A percentile compares a stretch with the other conserved stretches of the same genome.
Evolutionary conservation across 2,329 filamentous ascomycete species (phyloP).

Genomic region (Fusarium heterosporum): DNA sequence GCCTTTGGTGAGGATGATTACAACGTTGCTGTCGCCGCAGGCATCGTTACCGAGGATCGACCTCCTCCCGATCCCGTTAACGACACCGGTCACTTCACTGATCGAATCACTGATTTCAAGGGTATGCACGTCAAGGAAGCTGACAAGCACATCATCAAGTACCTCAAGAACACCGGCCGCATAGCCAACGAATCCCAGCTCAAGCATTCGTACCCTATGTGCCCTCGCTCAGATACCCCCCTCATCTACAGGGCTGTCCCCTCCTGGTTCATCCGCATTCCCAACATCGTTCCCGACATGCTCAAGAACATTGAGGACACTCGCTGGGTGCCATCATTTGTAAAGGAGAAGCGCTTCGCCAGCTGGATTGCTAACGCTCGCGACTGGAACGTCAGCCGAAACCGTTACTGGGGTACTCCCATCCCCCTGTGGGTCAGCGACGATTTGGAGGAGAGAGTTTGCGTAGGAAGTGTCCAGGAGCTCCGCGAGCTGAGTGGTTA

Average conservation of each 20-base stretch:
- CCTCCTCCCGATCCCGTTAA: slow-evolving; percentile 93
- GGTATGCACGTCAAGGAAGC: slow-evolving; percentile 92
- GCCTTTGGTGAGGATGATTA: slow-evolving; percentile 98
- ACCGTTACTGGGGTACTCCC: slow-evolving; percentile 95
- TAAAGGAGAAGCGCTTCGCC: slow-evolving; percentile 91
- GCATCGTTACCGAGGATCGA: slow-evolving; percentile 80
- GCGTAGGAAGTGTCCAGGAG: slow-evolving; percentile 86
- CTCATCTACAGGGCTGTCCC: slow-evolving; percentile 93
- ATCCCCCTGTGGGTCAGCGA: slow-evolving; percentile 93
- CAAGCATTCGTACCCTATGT: slow-evolving; percentile 93
- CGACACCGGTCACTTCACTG: slow-evolving; percentile 82
- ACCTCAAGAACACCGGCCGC: slow-evolving; percentile 80
- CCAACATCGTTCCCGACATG: slow-evolving; percentile 86
- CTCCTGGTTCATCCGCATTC: slow-evolving; percentile 94
- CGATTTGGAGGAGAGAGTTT: slow-evolving; percentile 87
- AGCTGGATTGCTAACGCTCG: slow-evolving; percentile 92
- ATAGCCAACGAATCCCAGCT: slow-evolving; percentile 88
- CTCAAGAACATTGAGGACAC: slow-evolving; percentile 89
- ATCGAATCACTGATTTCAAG: slow-evolving; percentile 80
- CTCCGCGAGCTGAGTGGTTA: slow-evolving; percentile 89
- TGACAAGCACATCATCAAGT: slow-evolving; percentile 92
- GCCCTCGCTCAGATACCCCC: slow-evolving; percentile 93
- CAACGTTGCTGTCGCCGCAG: slow-evolving; percentile 79
- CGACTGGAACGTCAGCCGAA: slow-evolving; percentile 95
- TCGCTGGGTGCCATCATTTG: slow-evolving; percentile 90